These are phyloP conservation scores for Suillus alpinus DNA, from an alignment of 768 basidiomycete species.

Conservation along the genomic window DNA sequence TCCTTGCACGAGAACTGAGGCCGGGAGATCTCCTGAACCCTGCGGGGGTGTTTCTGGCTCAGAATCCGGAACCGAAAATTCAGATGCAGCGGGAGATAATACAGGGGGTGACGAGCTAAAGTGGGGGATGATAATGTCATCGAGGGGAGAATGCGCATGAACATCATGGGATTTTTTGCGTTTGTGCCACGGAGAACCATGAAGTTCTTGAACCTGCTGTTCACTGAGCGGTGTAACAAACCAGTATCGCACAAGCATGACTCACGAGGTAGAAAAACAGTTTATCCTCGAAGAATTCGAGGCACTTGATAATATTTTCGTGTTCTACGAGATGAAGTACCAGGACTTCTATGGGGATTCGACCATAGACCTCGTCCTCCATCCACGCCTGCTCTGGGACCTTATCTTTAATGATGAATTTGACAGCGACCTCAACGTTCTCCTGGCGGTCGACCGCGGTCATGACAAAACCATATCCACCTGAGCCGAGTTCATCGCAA, in stretches of 20 bases:
- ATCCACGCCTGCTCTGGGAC: constrained; percentile 53
- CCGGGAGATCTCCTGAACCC: constrained; percentile 20
- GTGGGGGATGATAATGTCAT: constrained; percentile 20
- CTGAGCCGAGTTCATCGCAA: constrained; percentile 80
- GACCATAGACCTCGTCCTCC: constrained; percentile 57
- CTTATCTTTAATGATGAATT: constrained; percentile 86
- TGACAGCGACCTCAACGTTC: constrained; percentile 80
- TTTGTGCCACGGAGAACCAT: constrained; percentile 85
- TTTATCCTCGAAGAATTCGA: constrained; percentile 82
- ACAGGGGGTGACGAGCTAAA: constrained; percentile 44
- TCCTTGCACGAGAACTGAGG: constrained; percentile 17
- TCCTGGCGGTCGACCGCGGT: constrained; percentile 65
- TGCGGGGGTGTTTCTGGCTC: constrained; percentile 44
- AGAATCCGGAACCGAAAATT: constrained; percentile 43
- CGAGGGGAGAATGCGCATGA: constrained; percentile 19
- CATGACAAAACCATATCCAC: constrained; percentile 96
- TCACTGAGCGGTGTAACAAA: not conserved
- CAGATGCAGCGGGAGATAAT: constrained; percentile 55
- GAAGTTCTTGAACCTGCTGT: constrained; percentile 81
- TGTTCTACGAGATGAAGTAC: constrained; percentile 73
- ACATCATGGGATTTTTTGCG: constrained; percentile 31
- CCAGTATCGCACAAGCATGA: constrained; percentile 11
- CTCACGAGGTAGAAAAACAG: constrained; percentile 85
- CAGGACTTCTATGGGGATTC: constrained; percentile 79
- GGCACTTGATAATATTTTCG: constrained; percentile 77